phyloP scores from a whole-genome alignment of 108 stramenopile genomes.

The Pseudonitzschia delicatissima region DNA sequence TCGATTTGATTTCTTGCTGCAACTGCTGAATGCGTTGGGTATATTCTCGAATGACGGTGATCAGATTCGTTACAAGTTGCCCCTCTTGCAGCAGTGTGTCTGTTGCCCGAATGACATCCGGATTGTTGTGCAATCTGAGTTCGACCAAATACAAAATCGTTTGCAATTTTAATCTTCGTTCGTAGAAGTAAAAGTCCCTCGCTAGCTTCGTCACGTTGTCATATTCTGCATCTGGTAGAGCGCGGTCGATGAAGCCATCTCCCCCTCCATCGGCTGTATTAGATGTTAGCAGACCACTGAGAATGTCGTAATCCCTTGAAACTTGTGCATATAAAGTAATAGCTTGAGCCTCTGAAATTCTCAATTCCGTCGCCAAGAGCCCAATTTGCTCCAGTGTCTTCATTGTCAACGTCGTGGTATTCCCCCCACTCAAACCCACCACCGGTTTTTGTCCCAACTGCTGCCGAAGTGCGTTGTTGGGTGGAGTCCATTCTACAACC shows the following conservation, averaged over 20 bases:
- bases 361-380: constrained; percentile 50
- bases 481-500: constrained; percentile 19
- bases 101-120: constrained; percentile 42
- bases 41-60: constrained; percentile 51
- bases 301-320: not conserved
- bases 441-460: constrained; percentile 28
- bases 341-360: constrained; percentile 48
- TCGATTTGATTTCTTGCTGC: constrained; percentile 16
- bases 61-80: constrained; percentile 47
- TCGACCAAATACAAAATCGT: constrained; percentile 40
- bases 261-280: constrained; percentile 2
- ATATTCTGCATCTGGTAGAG: not conserved
- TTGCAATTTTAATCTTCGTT: constrained; percentile 25
- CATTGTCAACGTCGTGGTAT: constrained; percentile 39
- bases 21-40: constrained; percentile 38
- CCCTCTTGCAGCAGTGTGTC: constrained; percentile 50
- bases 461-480: constrained; percentile 36
- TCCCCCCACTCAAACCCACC: constrained; percentile 1
- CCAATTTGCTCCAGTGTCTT: constrained; percentile 43
- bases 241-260: constrained; percentile 13
- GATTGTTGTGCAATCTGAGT: constrained; percentile 19
- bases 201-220: constrained; percentile 15
- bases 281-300: not conserved
- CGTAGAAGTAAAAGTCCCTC: constrained; percentile 47
- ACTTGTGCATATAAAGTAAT: constrained; percentile 50